Percentiles rank a stretch among this genome's conserved stretches.
Conservation (phyloP, 139 green algal genomes). For the Coccomyxa sp. region DNA sequence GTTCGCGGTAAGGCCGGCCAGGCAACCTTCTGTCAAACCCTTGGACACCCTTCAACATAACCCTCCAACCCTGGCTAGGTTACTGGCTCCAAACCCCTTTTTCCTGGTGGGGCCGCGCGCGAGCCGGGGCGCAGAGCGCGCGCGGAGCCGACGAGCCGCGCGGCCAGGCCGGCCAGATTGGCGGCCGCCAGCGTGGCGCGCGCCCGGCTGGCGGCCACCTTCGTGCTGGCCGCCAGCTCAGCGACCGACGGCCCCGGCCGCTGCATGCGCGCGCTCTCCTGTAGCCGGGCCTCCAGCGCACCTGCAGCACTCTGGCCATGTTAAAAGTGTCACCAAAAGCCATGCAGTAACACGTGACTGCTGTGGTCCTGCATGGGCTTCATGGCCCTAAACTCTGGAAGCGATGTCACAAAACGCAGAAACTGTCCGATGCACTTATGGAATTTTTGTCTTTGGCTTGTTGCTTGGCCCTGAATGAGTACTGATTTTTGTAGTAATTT, state of each 20-base stretch:
- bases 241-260: slow-evolving; percentile 13
- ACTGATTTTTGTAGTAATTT: not conserved
- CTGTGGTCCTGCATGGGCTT: not conserved
- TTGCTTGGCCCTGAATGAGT: not conserved
- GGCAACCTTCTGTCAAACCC: no score
- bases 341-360: not conserved
- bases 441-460: not conserved
- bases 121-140: not conserved
- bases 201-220: slow-evolving; percentile 11
- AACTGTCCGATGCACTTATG: not conserved
- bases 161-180: not conserved
- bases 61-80: no score
- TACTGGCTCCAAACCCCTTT: no score
- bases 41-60: no score
- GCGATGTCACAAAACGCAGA: not conserved
- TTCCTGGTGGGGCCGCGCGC: no score
- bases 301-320: slow-evolving; percentile 10
- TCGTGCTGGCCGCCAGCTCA: slow-evolving; percentile 8
- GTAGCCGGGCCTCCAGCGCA: slow-evolving; percentile 17
- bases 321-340: not conserved
- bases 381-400: not conserved
- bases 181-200: slow-evolving; percentile 8
- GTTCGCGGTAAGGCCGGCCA: no score
- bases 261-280: slow-evolving; percentile 15
- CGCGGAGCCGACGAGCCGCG: not conserved